Evolutionary conservation across 768 basidiomycete genomes (phyloP).

Genomic region (Hirschioporus abietinus): DNA sequence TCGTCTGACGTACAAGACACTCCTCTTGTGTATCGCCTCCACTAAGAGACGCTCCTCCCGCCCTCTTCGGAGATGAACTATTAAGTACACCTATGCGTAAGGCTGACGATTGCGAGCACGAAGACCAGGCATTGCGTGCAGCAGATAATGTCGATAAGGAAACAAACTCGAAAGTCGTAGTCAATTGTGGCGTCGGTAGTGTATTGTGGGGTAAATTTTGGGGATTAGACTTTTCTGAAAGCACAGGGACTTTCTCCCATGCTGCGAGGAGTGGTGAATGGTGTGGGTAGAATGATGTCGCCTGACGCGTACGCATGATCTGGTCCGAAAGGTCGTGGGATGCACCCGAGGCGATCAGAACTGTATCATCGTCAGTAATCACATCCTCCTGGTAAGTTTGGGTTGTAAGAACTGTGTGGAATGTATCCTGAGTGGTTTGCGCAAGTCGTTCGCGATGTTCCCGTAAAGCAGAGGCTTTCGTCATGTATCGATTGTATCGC

Average conservation of each 20-base stretch:
- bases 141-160: conserved; percentile 27
- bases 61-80: conserved; percentile 38
- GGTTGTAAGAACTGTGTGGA: conserved; percentile 1
- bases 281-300: conserved; percentile 36
- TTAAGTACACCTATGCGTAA: conserved; percentile 32
- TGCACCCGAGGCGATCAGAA: conserved; percentile 9
- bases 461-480: neutral
- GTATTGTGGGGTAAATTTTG: neutral
- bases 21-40: conserved; percentile 46
- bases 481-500: neutral
- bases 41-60: conserved; percentile 38
- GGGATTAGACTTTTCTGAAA: neutral
- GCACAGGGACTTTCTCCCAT: conserved; percentile 21
- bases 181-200: conserved; percentile 1
- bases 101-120: conserved; percentile 19
- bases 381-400: neutral
- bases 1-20: conserved; percentile 33
- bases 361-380: neutral
- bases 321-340: conserved; percentile 31
- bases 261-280: conserved; percentile 29
- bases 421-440: neutral
- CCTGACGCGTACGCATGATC: conserved; percentile 30
- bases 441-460: neutral
- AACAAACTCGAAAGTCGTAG: conserved; percentile 25
- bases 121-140: conserved; percentile 23